Base-by-base conservation (phyloP, 176 grass and related monocot genomes). In the Stipa capillata region DNA sequence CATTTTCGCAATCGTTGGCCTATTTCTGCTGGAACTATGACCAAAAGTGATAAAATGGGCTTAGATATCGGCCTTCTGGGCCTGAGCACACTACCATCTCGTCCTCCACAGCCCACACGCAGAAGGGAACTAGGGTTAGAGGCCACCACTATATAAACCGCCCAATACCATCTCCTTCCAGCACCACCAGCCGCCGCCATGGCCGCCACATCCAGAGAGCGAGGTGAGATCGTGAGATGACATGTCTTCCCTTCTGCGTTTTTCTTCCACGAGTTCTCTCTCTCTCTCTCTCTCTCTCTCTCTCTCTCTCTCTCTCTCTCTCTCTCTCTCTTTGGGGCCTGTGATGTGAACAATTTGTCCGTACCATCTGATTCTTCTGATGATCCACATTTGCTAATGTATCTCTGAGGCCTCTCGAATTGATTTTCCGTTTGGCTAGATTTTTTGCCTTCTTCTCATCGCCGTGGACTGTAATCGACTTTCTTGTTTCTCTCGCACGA, bases 331-430 rank as follows among this genome's bases (percentile, higher is more conserved):
- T 37, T 27, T 0, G 27, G 39, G 79, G 73, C 60, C 73, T 55
- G 40, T 74, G 83, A 86, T 56, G 73, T 58, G 50, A 83, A 33
- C 50, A 31, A 74, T 83, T 61, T 90, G 79, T 90, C 83, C 79
- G 83, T 90, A 90, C 88, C 88, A 90, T 83, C 79, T 86, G 88
- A 90, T 33, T 32, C 33, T 6, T 76, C 13, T 90, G 89, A 90
- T 84, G 80, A 24, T 71, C 65, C 35, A 14, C 2, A 17, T 34
- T 75, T 75, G 69, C 69, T 27, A 55, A 80, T 9, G 12, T 56
- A 56, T 45, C 24, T 87, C 80, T 90, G 80, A 84, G 80, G 74
- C 84, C 58, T 15, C 6, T 61, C 2, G 58, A 61, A 32, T 1
- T 33, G 14, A 61, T 61, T 17, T 61, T 61, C 14, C 7, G 7